Evolutionary conservation across 1,139 yeast species (phyloP), one percentile per base, ranked within the genome.

Genomic region (Taphrina pruni): DNA sequence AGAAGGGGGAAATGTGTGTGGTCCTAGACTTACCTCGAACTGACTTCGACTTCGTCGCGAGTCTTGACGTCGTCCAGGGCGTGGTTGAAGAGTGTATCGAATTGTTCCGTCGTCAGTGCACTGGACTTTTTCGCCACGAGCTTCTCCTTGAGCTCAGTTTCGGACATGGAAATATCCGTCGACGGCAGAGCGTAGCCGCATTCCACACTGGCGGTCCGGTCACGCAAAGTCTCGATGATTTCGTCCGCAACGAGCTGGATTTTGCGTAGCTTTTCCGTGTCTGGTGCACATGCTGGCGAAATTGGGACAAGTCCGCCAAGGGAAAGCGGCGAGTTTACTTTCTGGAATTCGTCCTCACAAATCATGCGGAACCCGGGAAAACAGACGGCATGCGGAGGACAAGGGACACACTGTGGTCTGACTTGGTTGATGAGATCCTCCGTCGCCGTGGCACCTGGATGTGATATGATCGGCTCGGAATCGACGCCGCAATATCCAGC

Each of bases 351-450:
- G 60, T 87, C 87, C 74, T 85, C 87, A 77, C 97, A 92, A 68
- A 83, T 86, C 20, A 89, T 77, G 71, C 83, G 80, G 74, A 88
- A 81, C 64, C 82, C 78, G 39, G 87, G 85, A 72, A 83, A 85
- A 77, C 98, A 94, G 65, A 86, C 81, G 0, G 95, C 96, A 78
- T 93, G 89, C 9, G 82, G 83, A 0, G 98, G 98, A 76, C 98
- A 93, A 48, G 85, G 85, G 7, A 84, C 79, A 78, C 98, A 94
- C 1, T 75, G 71, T 3, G 97, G 97, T 67, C 84, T 84, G 69
- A 79, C 45, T 38, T 60, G 66, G 14, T 57, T 50, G 17, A 50
- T 72, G n/a, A 66, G 71, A 64, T 77, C 77, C n/a, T 58, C 69
- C 35, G 70, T n/a, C 6, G 43, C 67, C 32, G 61, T 57, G 21